Evolutionary conservation across 1,284 basidiomycete species (phyloP).

Genomic region (Ceratorhiza oryzae-sativae): DNA sequence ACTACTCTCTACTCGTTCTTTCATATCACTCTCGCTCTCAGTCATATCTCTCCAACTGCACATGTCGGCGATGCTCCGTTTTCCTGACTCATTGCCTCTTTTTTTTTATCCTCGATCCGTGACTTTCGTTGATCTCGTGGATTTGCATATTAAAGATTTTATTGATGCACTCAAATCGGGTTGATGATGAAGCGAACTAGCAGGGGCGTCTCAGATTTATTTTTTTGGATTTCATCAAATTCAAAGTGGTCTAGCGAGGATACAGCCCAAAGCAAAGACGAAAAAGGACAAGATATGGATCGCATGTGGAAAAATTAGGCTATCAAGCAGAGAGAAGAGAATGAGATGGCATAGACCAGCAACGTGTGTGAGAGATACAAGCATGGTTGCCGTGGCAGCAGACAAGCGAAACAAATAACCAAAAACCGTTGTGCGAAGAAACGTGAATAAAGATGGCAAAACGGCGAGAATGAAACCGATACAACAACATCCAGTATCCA

Average conservation of each 20-base stretch:
- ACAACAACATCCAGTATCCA: background rate
- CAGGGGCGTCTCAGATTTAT: background rate
- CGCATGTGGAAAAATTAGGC: background rate
- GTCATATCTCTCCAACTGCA: background rate
- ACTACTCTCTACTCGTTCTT: background rate
- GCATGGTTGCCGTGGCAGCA: slow-evolving; percentile 6
- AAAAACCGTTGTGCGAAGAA: background rate
- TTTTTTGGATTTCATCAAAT: slow-evolving; percentile 7
- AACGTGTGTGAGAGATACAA: slow-evolving; percentile 3
- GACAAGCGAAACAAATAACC: background rate
- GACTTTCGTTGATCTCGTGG: background rate
- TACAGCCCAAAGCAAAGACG: slow-evolving; percentile 7
- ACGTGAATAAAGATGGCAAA: background rate
- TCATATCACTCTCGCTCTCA: background rate
- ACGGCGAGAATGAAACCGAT: background rate
- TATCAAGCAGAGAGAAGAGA: background rate
- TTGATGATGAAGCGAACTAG: background rate
- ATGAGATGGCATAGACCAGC: background rate
- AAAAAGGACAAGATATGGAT: slow-evolving; percentile 1
- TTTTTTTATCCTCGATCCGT: background rate
- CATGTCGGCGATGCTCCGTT: slow-evolving; percentile 4
- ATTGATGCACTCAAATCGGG: background rate
- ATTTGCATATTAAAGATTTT: slow-evolving; percentile 18
- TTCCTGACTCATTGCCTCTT: background rate
- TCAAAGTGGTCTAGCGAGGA: slow-evolving; percentile 7